Evolutionary conservation across 2,329 filamentous ascomycete species (phyloP).

Genomic region (Keithomyces neogunnii): DNA sequence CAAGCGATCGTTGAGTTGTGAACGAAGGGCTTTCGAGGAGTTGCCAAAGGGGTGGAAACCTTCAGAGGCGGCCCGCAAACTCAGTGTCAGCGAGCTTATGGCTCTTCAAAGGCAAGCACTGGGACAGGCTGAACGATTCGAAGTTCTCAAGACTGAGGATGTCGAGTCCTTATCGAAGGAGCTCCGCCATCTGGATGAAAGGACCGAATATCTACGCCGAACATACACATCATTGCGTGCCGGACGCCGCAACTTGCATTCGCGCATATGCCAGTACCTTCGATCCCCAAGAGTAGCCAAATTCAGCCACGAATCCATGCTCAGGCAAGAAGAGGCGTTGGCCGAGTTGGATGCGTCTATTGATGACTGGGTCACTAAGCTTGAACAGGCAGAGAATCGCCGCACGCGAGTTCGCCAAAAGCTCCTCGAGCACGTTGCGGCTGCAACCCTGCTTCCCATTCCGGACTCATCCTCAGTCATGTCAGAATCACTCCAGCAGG

Average conservation of each 20-base stretch:
- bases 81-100: constrained; percentile 40
- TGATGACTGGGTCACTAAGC: constrained; percentile 71
- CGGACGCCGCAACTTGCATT: constrained; percentile 69
- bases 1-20: constrained; percentile 39
- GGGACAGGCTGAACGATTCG: constrained; percentile 54
- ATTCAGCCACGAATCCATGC: constrained; percentile 65
- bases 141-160: constrained; percentile 53
- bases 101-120: constrained; percentile 51
- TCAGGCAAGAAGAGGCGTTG: constrained; percentile 73
- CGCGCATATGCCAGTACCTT: constrained; percentile 68
- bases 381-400: constrained; percentile 74
- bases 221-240: constrained; percentile 67
- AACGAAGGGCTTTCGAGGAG: constrained; percentile 49
- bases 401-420: constrained; percentile 69
- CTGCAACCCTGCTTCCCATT: constrained; percentile 47
- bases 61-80: constrained; percentile 38
- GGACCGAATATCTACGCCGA: constrained; percentile 68
- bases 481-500: constrained; percentile 33
- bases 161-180: constrained; percentile 63
- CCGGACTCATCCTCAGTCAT: constrained; percentile 11
- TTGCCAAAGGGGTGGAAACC: constrained; percentile 51
- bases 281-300: constrained; percentile 61
- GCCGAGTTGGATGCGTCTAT: constrained; percentile 70
- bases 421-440: constrained; percentile 72
- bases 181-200: constrained; percentile 66